Evolutionary conservation across 1,284 basidiomycete genomes (phyloP).

Genomic region (Ganoderma multipileum): DNA sequence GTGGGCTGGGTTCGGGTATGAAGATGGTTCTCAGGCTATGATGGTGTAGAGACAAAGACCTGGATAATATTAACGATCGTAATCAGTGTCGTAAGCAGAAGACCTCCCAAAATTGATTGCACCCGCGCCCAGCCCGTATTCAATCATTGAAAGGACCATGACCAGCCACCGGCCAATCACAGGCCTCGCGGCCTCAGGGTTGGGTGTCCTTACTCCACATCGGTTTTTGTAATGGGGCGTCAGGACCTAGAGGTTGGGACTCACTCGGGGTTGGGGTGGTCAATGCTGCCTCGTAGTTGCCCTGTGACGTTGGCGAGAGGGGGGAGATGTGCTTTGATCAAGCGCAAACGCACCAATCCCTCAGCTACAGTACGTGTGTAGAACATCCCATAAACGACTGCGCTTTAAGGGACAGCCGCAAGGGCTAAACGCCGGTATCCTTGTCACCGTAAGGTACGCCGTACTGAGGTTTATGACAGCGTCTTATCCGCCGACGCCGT

Average conservation of each 20-base stretch:
- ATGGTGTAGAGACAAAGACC: not conserved
- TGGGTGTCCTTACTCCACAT: not conserved
- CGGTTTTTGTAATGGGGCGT: not conserved
- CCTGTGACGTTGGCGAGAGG: not conserved
- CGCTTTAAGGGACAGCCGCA: constrained; percentile 3
- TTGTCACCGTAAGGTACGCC: not conserved
- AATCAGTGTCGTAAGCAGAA: not conserved
- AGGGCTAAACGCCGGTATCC: not conserved
- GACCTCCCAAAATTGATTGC: not conserved
- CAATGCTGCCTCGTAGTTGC: not conserved
- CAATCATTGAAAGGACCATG: not conserved
- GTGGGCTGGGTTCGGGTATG: not conserved
- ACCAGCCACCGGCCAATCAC: not conserved
- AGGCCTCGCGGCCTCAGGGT: not conserved
- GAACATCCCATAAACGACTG: not conserved
- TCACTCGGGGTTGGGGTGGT: not conserved
- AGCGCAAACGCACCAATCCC: not conserved
- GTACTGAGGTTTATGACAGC: constrained; percentile 1
- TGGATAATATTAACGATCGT: not conserved
- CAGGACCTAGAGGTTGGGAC: not conserved
- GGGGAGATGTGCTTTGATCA: not conserved
- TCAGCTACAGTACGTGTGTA: not conserved
- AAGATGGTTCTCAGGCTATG: not conserved
- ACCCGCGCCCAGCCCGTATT: not conserved
- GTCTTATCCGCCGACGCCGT: not conserved